Evolutionary conservation across 2,329 filamentous ascomycete species (phyloP), one percentile per base, ranked within the genome.

Genomic region (Nemania abortiva): DNA sequence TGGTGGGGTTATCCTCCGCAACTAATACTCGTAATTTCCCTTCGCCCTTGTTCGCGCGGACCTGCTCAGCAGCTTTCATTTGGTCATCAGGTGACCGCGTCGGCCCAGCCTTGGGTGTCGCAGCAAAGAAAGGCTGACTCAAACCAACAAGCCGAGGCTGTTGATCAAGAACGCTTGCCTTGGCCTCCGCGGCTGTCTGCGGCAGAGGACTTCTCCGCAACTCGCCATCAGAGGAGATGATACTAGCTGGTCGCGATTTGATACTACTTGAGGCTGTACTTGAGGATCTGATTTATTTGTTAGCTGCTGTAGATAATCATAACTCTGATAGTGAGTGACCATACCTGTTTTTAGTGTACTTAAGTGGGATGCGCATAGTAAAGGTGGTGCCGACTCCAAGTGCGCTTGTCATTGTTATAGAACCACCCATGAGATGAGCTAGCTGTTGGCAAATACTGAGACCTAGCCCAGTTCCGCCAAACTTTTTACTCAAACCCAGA

Each of bases 401-500:
- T 6, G 89, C 88, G 76, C 93, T 97, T 70, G 86, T 87, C 42
- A 97, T 83, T 2, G 84, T 84, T 59, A 98, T 92, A 0, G 83
- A 88, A 10, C 95, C 95, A 58, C 90, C 90, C 93, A 98, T 97
- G 18, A 97, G 82, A 18, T 85, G 89, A 2, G 94, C 92, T 45
- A 98, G 84, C 78, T 98, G 95, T 22, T 93, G 91, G 81, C 94
- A 97, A 75, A 98, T 98, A 76, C 92, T 95, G 63, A 98, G 80
- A 1, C 95, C 95, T 1, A 97, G 83, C 3, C 95, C 95, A 0
- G 95, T 97, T 18, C 95, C 95, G 20, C 94, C 94, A 77, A 91
- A 97, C 76, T 96, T 96, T 79, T 94, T 97, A 82, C 92, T 97
- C 18, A 98, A 82, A 0, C 94, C 92, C 1, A 96, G 83, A 77